phyloP scores from a whole-genome alignment of 164 flowering plant species.

The Cinnamomum chago region DNA sequence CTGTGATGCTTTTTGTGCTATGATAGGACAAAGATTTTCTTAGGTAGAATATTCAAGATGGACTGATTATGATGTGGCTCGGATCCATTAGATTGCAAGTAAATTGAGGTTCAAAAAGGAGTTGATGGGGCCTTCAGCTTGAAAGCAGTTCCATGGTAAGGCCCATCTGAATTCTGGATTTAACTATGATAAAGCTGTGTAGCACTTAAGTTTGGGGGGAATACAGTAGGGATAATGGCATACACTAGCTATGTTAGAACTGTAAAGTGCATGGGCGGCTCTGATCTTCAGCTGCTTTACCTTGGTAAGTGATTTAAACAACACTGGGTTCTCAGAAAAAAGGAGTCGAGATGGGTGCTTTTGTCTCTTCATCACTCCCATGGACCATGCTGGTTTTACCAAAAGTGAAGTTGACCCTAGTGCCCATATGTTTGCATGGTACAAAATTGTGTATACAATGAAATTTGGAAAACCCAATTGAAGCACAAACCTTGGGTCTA shows the following conservation, averaged over 20 bases:
- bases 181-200: neutral
- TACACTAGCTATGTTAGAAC: neutral
- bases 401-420: neutral
- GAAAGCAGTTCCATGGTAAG: neutral
- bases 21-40: conserved; percentile 25
- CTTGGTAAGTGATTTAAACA: neutral
- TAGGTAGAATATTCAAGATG: conserved; percentile 7
- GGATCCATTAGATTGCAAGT: conserved; percentile 5
- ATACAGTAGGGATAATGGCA: neutral
- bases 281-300: neutral
- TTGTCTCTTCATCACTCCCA: neutral
- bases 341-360: neutral
- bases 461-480: too few relatives aligned
- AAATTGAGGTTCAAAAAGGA: conserved; percentile 1
- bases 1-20: conserved; percentile 20
- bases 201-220: neutral
- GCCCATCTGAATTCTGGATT: neutral
- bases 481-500: too few relatives aligned
- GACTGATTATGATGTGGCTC: conserved; percentile 19
- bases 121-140: neutral
- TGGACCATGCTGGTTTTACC: neutral
- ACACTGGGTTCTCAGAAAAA: neutral
- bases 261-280: neutral
- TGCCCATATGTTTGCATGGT: neutral
- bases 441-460: too few relatives aligned